Evolutionary conservation across 2,329 filamentous ascomycete genomes (phyloP).

Genomic region (Aphanocladium album): DNA sequence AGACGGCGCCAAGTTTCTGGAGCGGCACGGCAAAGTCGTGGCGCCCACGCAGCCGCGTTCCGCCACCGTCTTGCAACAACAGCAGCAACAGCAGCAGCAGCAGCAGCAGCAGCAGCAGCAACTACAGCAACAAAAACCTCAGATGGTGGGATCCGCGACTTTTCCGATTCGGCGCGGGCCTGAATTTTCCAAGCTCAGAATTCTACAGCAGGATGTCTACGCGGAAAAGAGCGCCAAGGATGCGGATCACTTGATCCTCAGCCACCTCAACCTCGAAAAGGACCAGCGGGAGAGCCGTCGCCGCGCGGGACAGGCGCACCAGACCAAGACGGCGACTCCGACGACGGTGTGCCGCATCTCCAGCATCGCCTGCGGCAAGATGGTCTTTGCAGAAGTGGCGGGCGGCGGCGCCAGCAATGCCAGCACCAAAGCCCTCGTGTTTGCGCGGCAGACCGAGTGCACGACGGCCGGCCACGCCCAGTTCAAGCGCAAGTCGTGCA

Average conservation of each 20-base stretch:
- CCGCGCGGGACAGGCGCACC: not conserved
- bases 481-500: constrained; percentile 40
- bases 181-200: constrained; percentile 24
- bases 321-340: not conserved
- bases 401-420: not conserved
- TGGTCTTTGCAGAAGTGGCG: constrained; percentile 30
- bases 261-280: constrained; percentile 21
- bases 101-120: not conserved
- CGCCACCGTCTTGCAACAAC: too few species aligned
- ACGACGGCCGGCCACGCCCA: constrained; percentile 31
- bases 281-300: constrained; percentile 19
- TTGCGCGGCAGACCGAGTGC: constrained; percentile 36
- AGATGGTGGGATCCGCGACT: not conserved
- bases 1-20: constrained; percentile 41
- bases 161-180: not conserved
- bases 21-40: constrained; percentile 26
- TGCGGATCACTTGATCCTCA: constrained; percentile 21
- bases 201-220: constrained; percentile 26
- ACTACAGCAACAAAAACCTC: not conserved
- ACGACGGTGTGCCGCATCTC: constrained; percentile 13
- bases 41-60: constrained; percentile 13
- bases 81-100: not conserved
- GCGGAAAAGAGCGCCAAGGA: constrained; percentile 30
- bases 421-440: constrained; percentile 30
- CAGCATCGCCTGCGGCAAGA: constrained; percentile 42